Base-by-base conservation (phyloP, 441 rosid species). In the Populus hybrid region DNA sequence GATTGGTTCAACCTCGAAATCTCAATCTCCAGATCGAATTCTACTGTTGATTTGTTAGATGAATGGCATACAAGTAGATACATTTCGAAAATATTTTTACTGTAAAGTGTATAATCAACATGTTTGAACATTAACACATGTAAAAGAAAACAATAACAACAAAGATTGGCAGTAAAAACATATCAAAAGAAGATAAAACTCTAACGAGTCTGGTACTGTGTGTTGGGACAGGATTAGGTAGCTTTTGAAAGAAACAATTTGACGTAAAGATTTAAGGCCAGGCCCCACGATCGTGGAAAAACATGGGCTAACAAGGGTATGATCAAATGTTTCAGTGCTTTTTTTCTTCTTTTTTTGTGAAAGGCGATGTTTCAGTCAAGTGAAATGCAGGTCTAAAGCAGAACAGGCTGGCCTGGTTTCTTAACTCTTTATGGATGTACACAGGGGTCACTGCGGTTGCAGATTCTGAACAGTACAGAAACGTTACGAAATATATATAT, bases 151-250 rank as follows among this genome's bases (percentile, higher is more conserved):
- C 20, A 1, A 45, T 45, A 45, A 0, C 2, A 45, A 5, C 20
- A 85, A 85, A 56, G 63, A 74, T 77, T 71, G 77, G 77, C 80
- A 14, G 56, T 4, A 71, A 82, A 76, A 80, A 76, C 81, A 67
- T 79, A 82, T 87, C 81, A 83, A 85, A 87, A 87, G 86, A 82
- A 87, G 87, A 85, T 79, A 85, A 83, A 81, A 76, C 74, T 18
- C 74, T 70, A 53, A 76, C 69, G 61, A 63, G 65, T 75, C 66
- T 56, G 1, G 38, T 35, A 63, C 28, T 36, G 77, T 74, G 76
- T 68, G 38, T 64, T 76, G 50, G 77, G 79, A 77, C 82, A 75
- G 76, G 69, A 79, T 77, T 20, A 28, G 72, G 81, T 73, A 68
- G 45, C 35, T 72, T 76, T 72, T 56, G 79, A 61, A 56, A 20